phyloP scores from a whole-genome alignment of 2,329 filamentous ascomycete genomes.

The Aschersonia sp. region DNA sequence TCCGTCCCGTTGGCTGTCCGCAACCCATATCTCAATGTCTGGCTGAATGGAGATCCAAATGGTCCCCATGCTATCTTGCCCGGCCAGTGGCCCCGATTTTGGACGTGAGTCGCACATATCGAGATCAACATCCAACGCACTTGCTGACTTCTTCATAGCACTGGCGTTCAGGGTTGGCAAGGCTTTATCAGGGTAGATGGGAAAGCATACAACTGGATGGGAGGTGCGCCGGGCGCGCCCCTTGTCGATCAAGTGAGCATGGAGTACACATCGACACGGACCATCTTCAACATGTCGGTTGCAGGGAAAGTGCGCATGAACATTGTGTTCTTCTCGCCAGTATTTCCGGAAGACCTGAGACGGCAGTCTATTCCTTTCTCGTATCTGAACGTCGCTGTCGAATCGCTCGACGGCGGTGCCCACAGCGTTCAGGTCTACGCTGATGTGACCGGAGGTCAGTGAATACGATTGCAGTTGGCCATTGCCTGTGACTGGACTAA shows the following conservation, averaged over 20 bases:
- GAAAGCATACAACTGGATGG: constrained; percentile 52
- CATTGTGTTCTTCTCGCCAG: constrained; percentile 55
- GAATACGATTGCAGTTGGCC: background rate
- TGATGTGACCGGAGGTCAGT: constrained; percentile 40
- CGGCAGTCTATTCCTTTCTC: constrained; percentile 57
- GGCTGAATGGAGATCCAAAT: constrained; percentile 46
- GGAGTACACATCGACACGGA: constrained; percentile 59
- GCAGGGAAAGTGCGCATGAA: constrained; percentile 46
- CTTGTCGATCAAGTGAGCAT: constrained; percentile 46
- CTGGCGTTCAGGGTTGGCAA: constrained; percentile 43
- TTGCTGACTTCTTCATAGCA: constrained; percentile 20
- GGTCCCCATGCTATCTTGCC: constrained; percentile 52
- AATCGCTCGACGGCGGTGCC: constrained; percentile 42
- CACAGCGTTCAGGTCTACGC: constrained; percentile 59
- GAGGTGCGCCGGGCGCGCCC: constrained; percentile 31
- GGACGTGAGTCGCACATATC: constrained; percentile 34
- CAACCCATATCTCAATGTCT: constrained; percentile 60
- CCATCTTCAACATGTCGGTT: constrained; percentile 53
- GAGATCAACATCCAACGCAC: background rate
- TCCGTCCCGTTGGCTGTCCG: constrained; percentile 59
- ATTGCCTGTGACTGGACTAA: background rate
- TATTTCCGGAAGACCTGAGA: constrained; percentile 50
- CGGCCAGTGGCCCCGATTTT: constrained; percentile 55
- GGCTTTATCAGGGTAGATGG: constrained; percentile 58
- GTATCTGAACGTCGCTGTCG: constrained; percentile 50